Evolutionary conservation across 257 asterid genomes (phyloP), one percentile per base, ranked within the genome.

Genomic region (Capsicum pubescens): DNA sequence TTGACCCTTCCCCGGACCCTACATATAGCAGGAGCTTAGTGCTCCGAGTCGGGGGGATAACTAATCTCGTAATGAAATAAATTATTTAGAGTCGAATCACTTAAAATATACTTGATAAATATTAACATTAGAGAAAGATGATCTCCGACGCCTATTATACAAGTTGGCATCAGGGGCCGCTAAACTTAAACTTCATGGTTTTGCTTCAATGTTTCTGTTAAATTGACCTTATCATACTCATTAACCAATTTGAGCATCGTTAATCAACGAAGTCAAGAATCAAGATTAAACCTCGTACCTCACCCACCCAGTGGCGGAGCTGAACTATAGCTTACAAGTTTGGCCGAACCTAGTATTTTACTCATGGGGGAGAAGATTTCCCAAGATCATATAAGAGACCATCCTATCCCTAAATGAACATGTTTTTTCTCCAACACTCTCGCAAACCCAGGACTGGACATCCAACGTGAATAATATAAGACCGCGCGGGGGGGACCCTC

Each of bases 141-240:
- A 59, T 5, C 26, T 16, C 48, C 77, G 39, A 39, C 39, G 11
- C 32, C 54, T 68, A 68, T 36, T 68, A 68, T 8, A 67, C 74
- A 35, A 35, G 26, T 10, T 59, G 26, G 26, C 64, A 59, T 59
- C 10, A 59, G 64, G 64, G 21, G n/a, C n/a, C n/a, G 17, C 26
- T 59, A 16, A 17, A 68, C 77, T 68, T 68, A 19, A 11, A 72
- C 48, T 48, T 48, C 59, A 72, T 72, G 42, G 19, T 48, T 48
- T 19, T 48, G 59, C 80, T 72, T 72, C 80, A 72, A 6, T 7
- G 12, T 48, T 72, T 72, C 42, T 48, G 80, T 19, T 72, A 19
- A 70, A 35, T 48, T 48, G 19, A 72, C 80, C 19, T 48, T 72
- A 72, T 72, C 80, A 72, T 19, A 72, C 46, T 12, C 66, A 59